Evolutionary conservation across 208 protist species (phyloP).

Genomic region (Tetramitus jugosus): DNA sequence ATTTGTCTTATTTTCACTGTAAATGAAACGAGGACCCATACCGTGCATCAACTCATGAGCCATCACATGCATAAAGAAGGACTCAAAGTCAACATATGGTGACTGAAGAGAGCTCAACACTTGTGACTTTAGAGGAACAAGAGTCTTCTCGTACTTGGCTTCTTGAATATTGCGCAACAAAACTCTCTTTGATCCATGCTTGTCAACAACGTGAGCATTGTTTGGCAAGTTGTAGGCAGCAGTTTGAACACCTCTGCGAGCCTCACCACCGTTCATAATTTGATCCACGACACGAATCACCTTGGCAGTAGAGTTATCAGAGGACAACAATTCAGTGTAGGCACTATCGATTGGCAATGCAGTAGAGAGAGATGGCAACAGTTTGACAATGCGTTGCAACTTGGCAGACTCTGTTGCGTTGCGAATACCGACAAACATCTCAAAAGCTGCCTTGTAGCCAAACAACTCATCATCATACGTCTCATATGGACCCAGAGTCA

Average conservation of each 20-base stretch:
- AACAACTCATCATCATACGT: constrained; percentile 21
- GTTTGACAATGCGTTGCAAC: not conserved
- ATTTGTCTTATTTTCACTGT: not conserved
- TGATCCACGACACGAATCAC: constrained; percentile 1
- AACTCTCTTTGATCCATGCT: constrained; percentile 11
- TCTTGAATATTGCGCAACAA: constrained; percentile 2
- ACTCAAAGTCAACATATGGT: not conserved
- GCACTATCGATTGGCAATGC: no score
- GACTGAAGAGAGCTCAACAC: not conserved
- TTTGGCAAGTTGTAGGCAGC: constrained; percentile 19
- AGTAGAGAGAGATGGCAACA: not conserved
- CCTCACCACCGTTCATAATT: not conserved
- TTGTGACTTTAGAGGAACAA: not conserved
- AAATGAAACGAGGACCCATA: constrained; percentile 1
- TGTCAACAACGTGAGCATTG: not conserved
- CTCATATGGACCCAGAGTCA: constrained; percentile 23
- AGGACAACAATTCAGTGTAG: no score
- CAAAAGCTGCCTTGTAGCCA: constrained; percentile 1
- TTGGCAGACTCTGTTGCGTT: not conserved
- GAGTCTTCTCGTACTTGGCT: not conserved
- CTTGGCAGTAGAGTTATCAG: not conserved
- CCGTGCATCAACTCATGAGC: constrained; percentile 21
- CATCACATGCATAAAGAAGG: constrained; percentile 16
- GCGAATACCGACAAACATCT: not conserved
- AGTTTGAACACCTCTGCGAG: not conserved